These are phyloP conservation scores for Mortierella sp. DNA, from an alignment of 371 early-diverging fungal species.

Conservation along the genomic window DNA sequence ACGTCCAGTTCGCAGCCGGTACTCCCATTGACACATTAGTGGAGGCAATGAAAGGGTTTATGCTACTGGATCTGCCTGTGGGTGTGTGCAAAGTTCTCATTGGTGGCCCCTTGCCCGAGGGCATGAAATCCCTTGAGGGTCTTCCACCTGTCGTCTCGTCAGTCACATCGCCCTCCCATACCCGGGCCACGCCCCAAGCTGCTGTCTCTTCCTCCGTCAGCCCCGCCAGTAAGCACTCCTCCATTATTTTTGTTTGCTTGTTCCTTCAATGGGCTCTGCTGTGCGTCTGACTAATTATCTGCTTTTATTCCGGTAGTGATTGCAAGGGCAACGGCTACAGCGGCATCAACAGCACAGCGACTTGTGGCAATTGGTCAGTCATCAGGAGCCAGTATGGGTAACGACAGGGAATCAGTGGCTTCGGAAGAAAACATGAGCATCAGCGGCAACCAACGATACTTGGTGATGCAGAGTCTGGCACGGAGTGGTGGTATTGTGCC, in stretches of 20 bases:
- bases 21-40: slow-evolving; percentile 65
- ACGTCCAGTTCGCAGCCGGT: slow-evolving; percentile 48
- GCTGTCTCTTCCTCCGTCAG: slow-evolving; percentile 22
- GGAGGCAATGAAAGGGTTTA: slow-evolving; percentile 80
- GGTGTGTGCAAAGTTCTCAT: slow-evolving; percentile 77
- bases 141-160: slow-evolving; percentile 56
- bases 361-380: slow-evolving; percentile 53
- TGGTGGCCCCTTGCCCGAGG: slow-evolving; percentile 86
- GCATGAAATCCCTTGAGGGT: slow-evolving; percentile 76
- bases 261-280: background rate
- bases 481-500: slow-evolving; percentile 60
- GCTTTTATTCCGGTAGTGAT: slow-evolving; percentile 32
- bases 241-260: background rate
- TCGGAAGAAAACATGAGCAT: slow-evolving; percentile 79
- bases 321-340: slow-evolving; percentile 60
- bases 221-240: slow-evolving; percentile 51
- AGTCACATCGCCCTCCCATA: slow-evolving; percentile 6
- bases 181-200: slow-evolving; percentile 17
- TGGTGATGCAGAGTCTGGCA: slow-evolving; percentile 82
- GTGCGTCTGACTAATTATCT: background rate
- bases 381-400: slow-evolving; percentile 46
- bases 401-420: slow-evolving; percentile 64
- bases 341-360: slow-evolving; percentile 57
- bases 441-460: slow-evolving; percentile 70
- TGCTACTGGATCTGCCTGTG: slow-evolving; percentile 78